Evolutionary conservation across 2,329 filamentous ascomycete genomes (phyloP).

Genomic region (Alternaria sp.): DNA sequence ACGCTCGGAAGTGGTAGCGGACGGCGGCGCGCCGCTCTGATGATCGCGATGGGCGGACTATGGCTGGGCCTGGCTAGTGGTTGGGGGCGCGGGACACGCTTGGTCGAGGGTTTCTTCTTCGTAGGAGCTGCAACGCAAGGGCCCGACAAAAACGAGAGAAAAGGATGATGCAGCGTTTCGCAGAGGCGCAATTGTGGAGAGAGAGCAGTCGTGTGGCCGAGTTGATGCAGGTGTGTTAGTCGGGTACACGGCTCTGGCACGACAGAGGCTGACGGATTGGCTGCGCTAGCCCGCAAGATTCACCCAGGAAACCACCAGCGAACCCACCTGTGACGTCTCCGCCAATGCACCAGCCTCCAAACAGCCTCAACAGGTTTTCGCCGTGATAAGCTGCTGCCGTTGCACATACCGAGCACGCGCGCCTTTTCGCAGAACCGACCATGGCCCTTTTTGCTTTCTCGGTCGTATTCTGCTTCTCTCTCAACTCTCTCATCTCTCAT

Average conservation of each 20-base stretch:
- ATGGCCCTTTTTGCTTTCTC: background rate
- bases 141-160: background rate
- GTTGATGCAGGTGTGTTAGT: conserved; percentile 10
- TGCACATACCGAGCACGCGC: background rate
- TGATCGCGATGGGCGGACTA: conserved; percentile 15
- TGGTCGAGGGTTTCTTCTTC: conserved; percentile 11
- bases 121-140: background rate
- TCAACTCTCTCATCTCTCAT: background rate
- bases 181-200: conserved; percentile 7
- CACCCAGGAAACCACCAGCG: conserved; percentile 15
- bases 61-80: conserved; percentile 8
- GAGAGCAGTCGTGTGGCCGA: background rate
- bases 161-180: conserved; percentile 1
- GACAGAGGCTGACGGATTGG: conserved; percentile 23
- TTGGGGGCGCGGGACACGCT: conserved; percentile 6
- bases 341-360: conserved; percentile 14
- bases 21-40: conserved; percentile 24
- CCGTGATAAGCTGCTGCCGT: conserved; percentile 3
- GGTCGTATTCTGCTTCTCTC: background rate
- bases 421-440: background rate
- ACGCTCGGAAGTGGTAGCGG: conserved; percentile 8
- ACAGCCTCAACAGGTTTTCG: conserved; percentile 20
- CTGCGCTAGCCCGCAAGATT: conserved; percentile 13
- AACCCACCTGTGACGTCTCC: conserved; percentile 23
- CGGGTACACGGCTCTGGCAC: conserved; percentile 22